phyloP scores from a whole-genome alignment of 257 asterid genomes.

The Linderniella brevidens region DNA sequence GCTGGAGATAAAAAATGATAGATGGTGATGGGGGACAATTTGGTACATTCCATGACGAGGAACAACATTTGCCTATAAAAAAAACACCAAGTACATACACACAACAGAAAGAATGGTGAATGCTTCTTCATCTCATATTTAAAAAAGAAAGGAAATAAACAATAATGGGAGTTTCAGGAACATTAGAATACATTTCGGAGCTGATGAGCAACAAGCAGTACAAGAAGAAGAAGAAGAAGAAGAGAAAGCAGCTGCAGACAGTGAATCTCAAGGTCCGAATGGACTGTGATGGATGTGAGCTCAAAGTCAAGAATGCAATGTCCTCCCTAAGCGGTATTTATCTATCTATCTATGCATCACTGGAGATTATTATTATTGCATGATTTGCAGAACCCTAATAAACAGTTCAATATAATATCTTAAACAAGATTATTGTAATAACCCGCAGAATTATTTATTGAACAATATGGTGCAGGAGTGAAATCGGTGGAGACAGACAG shows the following conservation, averaged over 20 bases:
- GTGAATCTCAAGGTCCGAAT: slow-evolving; percentile 75
- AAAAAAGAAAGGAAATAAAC: not conserved
- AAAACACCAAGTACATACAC: too few relatives aligned
- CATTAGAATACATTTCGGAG: slow-evolving; percentile 62
- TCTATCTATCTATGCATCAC: not conserved
- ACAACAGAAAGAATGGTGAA: too few relatives aligned
- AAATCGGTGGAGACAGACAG: slow-evolving; percentile 63
- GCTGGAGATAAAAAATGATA: too few relatives aligned
- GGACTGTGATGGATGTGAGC: slow-evolving; percentile 95
- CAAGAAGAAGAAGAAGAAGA: slow-evolving; percentile 48
- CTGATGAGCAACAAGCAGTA: slow-evolving; percentile 34
- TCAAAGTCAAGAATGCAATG: slow-evolving; percentile 62
- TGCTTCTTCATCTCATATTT: too few relatives aligned
- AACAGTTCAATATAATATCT: not conserved
- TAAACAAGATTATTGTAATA: not conserved
- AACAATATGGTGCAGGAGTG: slow-evolving; percentile 35
- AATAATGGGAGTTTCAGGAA: slow-evolving; percentile 61
- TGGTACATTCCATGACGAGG: too few relatives aligned
- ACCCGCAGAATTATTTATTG: not conserved
- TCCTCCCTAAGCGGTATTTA: slow-evolving; percentile 55
- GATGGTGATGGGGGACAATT: too few relatives aligned
- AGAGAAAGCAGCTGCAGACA: slow-evolving; percentile 34
- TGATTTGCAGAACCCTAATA: not conserved
- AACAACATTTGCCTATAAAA: too few relatives aligned
- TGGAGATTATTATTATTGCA: too few relatives aligned